These are phyloP conservation scores for Fusarium subglutinans DNA, from an alignment of 2,329 filamentous ascomycete genomes.

Conservation along the genomic window DNA sequence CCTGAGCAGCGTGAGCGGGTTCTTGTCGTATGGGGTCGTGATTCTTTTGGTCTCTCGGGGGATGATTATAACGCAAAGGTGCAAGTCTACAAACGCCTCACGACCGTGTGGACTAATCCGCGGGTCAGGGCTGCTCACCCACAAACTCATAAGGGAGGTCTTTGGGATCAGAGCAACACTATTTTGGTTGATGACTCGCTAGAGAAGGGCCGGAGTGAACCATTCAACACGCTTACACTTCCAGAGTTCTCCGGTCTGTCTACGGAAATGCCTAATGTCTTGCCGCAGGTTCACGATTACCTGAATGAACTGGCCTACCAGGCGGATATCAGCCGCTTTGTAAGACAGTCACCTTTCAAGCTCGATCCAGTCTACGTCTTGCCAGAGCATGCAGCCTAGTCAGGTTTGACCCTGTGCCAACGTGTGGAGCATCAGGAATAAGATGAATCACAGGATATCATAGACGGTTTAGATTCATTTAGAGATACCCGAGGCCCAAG, in stretches of 20 bases:
- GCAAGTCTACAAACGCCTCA: constrained; percentile 90
- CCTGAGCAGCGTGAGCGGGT: constrained; percentile 62
- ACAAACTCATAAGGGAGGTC: constrained; percentile 47
- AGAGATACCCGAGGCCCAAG: constrained; percentile 29
- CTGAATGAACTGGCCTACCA: constrained; percentile 64
- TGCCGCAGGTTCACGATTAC: constrained; percentile 70
- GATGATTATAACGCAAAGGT: constrained; percentile 75
- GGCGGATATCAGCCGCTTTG: constrained; percentile 70
- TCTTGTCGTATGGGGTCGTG: constrained; percentile 79
- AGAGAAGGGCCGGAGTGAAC: constrained; percentile 84
- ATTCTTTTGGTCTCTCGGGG: constrained; percentile 73
- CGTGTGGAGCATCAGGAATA: not conserved
- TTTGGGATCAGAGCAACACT: constrained; percentile 87
- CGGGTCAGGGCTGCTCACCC: constrained; percentile 57
- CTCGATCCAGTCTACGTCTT: constrained; percentile 45
- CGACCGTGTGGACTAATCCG: constrained; percentile 72
- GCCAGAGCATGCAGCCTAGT: not conserved
- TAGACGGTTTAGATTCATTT: constrained; percentile 3
- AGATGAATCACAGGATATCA: not conserved
- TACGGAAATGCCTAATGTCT: constrained; percentile 54
- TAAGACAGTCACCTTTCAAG: constrained; percentile 61
- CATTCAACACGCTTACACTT: constrained; percentile 81
- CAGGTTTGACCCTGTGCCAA: not conserved
- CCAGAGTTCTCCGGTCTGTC: constrained; percentile 74
- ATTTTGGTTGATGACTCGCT: constrained; percentile 86